phyloP scores from a whole-genome alignment of 352 stramenopile species.

The Pythium scleroteichum region DNA sequence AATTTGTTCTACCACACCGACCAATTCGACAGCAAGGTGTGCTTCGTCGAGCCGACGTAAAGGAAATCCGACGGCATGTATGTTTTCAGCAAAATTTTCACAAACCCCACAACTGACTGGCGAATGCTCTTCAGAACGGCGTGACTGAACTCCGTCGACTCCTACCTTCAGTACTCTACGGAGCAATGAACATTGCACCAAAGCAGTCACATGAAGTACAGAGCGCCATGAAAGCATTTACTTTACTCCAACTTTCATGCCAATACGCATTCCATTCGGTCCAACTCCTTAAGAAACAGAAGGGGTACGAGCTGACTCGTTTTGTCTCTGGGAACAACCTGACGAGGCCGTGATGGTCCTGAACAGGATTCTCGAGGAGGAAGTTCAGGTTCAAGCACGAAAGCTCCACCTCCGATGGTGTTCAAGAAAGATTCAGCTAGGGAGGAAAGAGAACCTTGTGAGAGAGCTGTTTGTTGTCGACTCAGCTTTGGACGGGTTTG shows the following conservation, averaged over 20 bases:
- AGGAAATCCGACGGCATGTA: constrained; percentile 25
- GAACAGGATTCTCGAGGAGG: not conserved
- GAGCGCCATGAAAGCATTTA: not conserved
- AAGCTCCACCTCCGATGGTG: not conserved
- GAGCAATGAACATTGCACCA: not conserved
- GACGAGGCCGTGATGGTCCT: no score
- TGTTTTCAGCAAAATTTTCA: no score
- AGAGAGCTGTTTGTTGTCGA: constrained; percentile 39
- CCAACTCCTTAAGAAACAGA: constrained; percentile 33
- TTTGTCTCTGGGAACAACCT: no score
- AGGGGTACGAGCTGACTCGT: constrained; percentile 24
- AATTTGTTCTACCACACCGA: constrained; percentile 31
- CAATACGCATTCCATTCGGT: constrained; percentile 61
- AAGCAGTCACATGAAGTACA: not conserved
- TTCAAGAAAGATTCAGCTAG: not conserved
- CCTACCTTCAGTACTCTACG: constrained; percentile 40
- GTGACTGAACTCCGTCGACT: constrained; percentile 40
- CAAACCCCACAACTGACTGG: constrained; percentile 36
- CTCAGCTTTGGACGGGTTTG: constrained; percentile 41
- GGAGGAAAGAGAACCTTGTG: constrained; percentile 20
- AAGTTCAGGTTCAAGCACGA: not conserved
- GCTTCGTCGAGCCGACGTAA: constrained; percentile 32
- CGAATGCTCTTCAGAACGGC: constrained; percentile 16
- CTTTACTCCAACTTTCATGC: constrained; percentile 59
- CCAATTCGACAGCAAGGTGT: constrained; percentile 21